phyloP scores from a whole-genome alignment of 495 filamentous ascomycete species.

The Endocarpon pusillum region DNA sequence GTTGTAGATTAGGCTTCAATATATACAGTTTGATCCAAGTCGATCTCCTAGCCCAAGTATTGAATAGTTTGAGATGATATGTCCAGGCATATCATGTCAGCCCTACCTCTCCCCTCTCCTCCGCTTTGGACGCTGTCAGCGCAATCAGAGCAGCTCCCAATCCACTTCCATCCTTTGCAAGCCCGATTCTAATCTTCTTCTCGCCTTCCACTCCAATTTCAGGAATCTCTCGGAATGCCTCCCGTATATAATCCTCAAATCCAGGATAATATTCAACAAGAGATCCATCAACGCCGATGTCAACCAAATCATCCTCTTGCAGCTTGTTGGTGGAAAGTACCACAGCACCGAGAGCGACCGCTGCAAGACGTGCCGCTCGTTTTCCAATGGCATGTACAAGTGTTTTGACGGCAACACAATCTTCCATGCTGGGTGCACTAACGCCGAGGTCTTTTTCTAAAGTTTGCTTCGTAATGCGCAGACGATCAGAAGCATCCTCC shows the following conservation, averaged over 20 bases:
- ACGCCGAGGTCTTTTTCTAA: constrained; percentile 61
- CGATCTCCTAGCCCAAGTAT: too few species aligned
- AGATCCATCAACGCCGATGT: constrained; percentile 81
- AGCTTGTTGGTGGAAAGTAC: constrained; percentile 59
- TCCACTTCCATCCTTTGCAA: constrained; percentile 85
- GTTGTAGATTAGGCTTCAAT: too few species aligned
- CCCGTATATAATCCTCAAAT: constrained; percentile 64
- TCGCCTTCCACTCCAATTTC: constrained; percentile 58
- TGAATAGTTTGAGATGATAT: too few species aligned
- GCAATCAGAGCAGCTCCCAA: constrained; percentile 88
- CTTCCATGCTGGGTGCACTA: constrained; percentile 48
- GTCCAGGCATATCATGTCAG: too few species aligned
- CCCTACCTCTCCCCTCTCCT: too few species aligned
- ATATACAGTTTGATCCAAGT: too few species aligned
- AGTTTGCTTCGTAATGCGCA: constrained; percentile 50
- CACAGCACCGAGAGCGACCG: constrained; percentile 70
- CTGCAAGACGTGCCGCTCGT: constrained; percentile 76
- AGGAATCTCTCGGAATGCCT: constrained; percentile 51
- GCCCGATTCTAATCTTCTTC: constrained; percentile 69
- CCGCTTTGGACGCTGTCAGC: constrained; percentile 39
- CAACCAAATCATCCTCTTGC: constrained; percentile 44
- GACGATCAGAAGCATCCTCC: constrained; percentile 47
- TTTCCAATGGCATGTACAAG: constrained; percentile 71
- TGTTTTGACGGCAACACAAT: constrained; percentile 65
- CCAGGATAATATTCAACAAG: constrained; percentile 84